These are phyloP conservation scores for Pulveroboletus sp. DNA, from an alignment of 768 basidiomycete genomes.

Conservation along the genomic window DNA sequence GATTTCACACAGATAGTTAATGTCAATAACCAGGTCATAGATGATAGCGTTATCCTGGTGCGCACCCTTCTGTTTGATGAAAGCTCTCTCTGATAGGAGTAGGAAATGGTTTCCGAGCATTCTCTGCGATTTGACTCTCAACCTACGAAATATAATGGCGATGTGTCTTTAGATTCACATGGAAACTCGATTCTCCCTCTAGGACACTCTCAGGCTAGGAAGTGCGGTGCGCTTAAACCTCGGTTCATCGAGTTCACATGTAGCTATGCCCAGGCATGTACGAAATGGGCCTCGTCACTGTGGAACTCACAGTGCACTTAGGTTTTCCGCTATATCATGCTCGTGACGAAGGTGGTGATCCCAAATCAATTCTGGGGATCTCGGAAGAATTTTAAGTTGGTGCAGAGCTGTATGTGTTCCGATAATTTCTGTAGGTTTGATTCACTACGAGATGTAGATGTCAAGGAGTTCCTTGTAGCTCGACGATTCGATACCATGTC, in stretches of 20 bases:
- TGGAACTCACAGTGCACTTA: constrained; percentile 23
- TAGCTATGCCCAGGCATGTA: constrained; percentile 52
- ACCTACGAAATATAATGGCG: constrained; percentile 28
- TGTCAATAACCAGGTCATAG: constrained; percentile 40
- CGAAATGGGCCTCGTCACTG: not conserved
- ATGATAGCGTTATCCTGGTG: constrained; percentile 64
- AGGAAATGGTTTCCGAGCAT: constrained; percentile 77
- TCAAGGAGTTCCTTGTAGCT: constrained; percentile 66
- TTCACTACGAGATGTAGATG: constrained; percentile 40
- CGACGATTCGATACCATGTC: constrained; percentile 80
- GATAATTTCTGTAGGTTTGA: not conserved
- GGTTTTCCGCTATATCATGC: constrained; percentile 66
- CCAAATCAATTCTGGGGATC: constrained; percentile 80
- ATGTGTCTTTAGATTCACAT: constrained; percentile 51
- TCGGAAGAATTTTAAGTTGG: constrained; percentile 52
- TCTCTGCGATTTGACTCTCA: constrained; percentile 56
- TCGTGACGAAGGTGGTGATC: constrained; percentile 64
- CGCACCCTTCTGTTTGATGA: constrained; percentile 3
- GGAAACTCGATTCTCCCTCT: constrained; percentile 43
- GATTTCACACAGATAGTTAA: constrained; percentile 33
- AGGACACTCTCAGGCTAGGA: constrained; percentile 45
- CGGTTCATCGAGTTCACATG: constrained; percentile 78
- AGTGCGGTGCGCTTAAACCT: constrained; percentile 53
- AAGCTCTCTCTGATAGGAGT: constrained; percentile 4
- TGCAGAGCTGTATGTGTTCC: constrained; percentile 49